phyloP scores from a whole-genome alignment of 768 basidiomycete genomes.

The Mrakia gelida region DNA sequence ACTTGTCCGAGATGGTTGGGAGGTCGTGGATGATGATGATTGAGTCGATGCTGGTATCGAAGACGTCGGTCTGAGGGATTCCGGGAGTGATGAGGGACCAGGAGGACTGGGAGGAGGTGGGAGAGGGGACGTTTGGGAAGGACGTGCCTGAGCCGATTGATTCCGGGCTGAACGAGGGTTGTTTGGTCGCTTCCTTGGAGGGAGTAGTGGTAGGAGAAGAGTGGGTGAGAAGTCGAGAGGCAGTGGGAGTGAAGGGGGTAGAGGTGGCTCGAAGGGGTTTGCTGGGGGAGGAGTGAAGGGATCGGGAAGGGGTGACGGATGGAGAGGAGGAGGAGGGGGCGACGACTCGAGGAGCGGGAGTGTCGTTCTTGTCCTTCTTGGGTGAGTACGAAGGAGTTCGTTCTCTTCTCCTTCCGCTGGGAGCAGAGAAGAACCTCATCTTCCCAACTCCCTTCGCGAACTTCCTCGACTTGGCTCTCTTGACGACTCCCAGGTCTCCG shows the following conservation, averaged over 20 bases:
- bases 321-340: not conserved
- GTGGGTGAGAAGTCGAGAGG: not conserved
- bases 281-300: not conserved
- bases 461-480: not conserved
- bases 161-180: not conserved
- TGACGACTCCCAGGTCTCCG: slow-evolving; percentile 8
- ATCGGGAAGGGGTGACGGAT: not conserved
- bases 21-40: slow-evolving; percentile 30
- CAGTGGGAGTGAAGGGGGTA: not conserved
- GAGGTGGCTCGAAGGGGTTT: slow-evolving; percentile 16
- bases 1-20: slow-evolving; percentile 23
- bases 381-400: slow-evolving; percentile 5
- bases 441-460: not conserved
- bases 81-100: slow-evolving; percentile 8
- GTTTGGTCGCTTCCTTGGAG: not conserved
- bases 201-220: too few species aligned
- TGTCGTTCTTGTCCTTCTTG: not conserved
- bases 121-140: not conserved
- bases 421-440: slow-evolving; percentile 11
- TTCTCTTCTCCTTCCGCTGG: not conserved
- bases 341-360: not conserved
- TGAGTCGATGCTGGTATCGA: slow-evolving; percentile 12
- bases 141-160: not conserved
- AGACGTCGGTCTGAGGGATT: not conserved
- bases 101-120: slow-evolving; percentile 8